A percentile compares a stretch with the other conserved stretches of the same genome.
phyloP scores from a whole-genome alignment of 805 yeast species.

The Zygotorulaspora sp. region DNA sequence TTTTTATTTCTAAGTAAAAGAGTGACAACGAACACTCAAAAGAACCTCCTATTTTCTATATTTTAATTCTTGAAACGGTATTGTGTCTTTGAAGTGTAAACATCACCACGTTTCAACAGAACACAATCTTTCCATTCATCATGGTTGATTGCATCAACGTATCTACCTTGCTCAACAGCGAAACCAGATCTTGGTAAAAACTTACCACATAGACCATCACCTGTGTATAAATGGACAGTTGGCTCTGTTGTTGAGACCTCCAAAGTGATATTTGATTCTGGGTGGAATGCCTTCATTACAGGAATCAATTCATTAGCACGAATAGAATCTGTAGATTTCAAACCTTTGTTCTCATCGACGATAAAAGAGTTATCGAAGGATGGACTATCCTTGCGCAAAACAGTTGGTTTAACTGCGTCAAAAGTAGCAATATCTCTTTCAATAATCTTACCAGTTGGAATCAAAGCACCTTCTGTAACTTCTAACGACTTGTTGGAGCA shows the following conservation, averaged over 20 bases:
- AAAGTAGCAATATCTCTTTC: slow-evolving; percentile 25
- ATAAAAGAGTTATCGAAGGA: slow-evolving; percentile 47
- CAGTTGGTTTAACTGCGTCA: slow-evolving; percentile 23
- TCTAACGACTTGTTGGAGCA: slow-evolving; percentile 40
- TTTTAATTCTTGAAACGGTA: slow-evolving; percentile 23
- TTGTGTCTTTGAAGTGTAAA: slow-evolving; percentile 45
- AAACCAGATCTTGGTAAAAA: slow-evolving; percentile 46
- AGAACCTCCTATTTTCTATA: slow-evolving; percentile 14
- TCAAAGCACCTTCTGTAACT: slow-evolving; percentile 36
- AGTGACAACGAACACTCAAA: slow-evolving; percentile 61
- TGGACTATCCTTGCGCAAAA: slow-evolving; percentile 33
- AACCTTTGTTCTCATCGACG: slow-evolving; percentile 27
- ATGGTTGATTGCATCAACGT: slow-evolving; percentile 48
- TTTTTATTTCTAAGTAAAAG: slow-evolving; percentile 71
- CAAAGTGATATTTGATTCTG: slow-evolving; percentile 41
- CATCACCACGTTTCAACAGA: slow-evolving; percentile 44
- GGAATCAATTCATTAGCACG: slow-evolving; percentile 36
- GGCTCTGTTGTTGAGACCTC: slow-evolving; percentile 57
- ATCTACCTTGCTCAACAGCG: slow-evolving; percentile 60
- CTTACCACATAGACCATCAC: slow-evolving; percentile 43
- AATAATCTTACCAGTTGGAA: slow-evolving; percentile 46
- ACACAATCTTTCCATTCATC: slow-evolving; percentile 48
- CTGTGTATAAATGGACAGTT: slow-evolving; percentile 61
- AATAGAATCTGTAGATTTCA: slow-evolving; percentile 41
- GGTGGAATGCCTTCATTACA: slow-evolving; percentile 43